Conservation (phyloP, 495 filamentous ascomycete genomes). For the Rhizodiscina lignyota region DNA sequence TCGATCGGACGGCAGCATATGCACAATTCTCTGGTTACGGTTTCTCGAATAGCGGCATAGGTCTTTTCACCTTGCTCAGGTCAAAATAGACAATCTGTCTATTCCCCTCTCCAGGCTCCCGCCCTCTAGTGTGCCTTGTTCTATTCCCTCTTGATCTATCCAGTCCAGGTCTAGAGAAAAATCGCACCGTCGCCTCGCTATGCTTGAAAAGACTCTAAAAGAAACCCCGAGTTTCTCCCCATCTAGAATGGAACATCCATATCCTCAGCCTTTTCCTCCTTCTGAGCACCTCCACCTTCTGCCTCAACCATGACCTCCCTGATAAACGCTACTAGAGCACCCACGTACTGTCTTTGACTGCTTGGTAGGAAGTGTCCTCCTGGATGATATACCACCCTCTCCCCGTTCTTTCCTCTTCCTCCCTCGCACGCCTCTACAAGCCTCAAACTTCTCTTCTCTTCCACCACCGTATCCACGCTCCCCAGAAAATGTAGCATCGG, state of each 20-base stretch:
- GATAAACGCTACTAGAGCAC: slow-evolving; percentile 60
- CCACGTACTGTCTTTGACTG: slow-evolving; percentile 57
- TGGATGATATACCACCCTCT: slow-evolving; percentile 60
- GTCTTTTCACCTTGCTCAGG: too few species aligned
- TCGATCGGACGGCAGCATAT: too few species aligned
- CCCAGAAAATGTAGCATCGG: slow-evolving; percentile 72
- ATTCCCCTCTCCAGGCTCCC: too few species aligned
- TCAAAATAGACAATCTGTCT: too few species aligned
- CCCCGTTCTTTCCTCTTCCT: slow-evolving; percentile 28
- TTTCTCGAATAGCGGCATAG: too few species aligned
- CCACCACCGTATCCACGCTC: slow-evolving; percentile 75
- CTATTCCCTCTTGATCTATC: too few species aligned
- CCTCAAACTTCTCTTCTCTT: slow-evolving; percentile 47
- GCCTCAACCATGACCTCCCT: slow-evolving; percentile 33
- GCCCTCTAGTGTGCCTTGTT: too few species aligned
- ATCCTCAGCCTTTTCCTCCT: slow-evolving; percentile 36
- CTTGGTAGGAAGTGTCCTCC: slow-evolving; percentile 84
- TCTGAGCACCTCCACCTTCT: slow-evolving; percentile 8
- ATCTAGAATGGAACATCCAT: slow-evolving; percentile 55
- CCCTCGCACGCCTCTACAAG: slow-evolving; percentile 50
- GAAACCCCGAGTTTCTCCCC: too few species aligned
- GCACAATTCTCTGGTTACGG: too few species aligned
- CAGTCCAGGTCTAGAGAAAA: too few species aligned
- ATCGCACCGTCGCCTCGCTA: too few species aligned
- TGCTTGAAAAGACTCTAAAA: too few species aligned